Evolutionary conservation across 305 asterid genomes (phyloP).

Genomic region (Fraxinus ornus): DNA sequence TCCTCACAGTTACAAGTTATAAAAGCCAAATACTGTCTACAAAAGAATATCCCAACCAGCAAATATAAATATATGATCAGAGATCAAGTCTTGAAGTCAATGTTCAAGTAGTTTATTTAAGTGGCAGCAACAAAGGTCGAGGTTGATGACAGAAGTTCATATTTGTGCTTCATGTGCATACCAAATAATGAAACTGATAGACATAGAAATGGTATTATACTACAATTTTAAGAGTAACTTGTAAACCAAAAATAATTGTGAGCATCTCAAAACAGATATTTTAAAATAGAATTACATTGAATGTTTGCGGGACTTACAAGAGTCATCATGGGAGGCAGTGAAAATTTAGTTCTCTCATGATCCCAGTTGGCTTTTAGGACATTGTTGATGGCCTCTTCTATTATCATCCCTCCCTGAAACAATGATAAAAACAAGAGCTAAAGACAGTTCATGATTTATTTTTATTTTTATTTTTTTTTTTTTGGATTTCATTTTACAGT

Average conservation of each 20-base stretch:
- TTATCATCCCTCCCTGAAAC: constrained; percentile 55
- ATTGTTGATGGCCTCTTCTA: constrained; percentile 62
- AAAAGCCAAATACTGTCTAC: not conserved
- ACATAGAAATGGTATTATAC: not conserved
- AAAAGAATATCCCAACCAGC: not conserved
- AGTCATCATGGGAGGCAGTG: constrained; percentile 89
- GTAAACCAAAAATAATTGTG: not conserved
- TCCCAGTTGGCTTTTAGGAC: constrained; percentile 86
- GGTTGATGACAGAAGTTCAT: not conserved
- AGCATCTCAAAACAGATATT: constrained; percentile 5
- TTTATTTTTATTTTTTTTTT: not conserved
- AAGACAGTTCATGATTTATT: not conserved
- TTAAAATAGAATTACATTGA: constrained; percentile 14
- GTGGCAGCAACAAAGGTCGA: not conserved
- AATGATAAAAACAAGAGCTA: constrained; percentile 4
- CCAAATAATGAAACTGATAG: constrained; percentile 1
- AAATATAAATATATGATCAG: not conserved
- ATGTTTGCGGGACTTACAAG: constrained; percentile 56
- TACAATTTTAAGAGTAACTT: not conserved
- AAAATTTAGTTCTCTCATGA: constrained; percentile 81
- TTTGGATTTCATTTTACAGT: not conserved
- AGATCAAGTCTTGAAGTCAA: not conserved
- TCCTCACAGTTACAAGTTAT: not conserved
- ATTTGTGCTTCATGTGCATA: not conserved
- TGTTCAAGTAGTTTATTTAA: not conserved